Evolutionary conservation across 768 basidiomycete genomes (phyloP), one percentile per base, ranked within the genome.

Genomic region (Lactarius pseudohatsudake): DNA sequence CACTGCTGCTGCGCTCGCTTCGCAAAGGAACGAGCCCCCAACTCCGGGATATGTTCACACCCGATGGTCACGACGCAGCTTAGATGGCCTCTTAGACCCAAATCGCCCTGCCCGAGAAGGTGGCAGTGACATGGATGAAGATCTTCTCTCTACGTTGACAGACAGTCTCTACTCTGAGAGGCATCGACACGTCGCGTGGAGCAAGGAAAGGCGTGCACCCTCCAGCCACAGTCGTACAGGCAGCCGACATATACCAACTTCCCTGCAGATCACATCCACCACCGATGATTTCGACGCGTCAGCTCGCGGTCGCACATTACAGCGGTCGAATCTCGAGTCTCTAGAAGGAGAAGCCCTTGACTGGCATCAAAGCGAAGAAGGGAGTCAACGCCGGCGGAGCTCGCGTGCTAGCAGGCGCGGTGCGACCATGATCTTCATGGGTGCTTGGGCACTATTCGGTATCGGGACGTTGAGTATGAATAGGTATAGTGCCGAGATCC

Each of bases 161-260:
- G 90, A 90, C 34, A 92, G 91, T 71, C 86, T 91, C 72, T 84
- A 89, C 73, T 94, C 94, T 0, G 94, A 94, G 62, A 77, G 80
- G 50, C 78, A 81, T 61, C 87, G 85, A 73, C 83, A 82, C 32
- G 82, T 88, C 8, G 86, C 86, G 2, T 92, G 89, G 89, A 90
- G 85, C 71, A 82, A 80, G 41, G 89, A 90, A 68, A 79, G 83
- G 11, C 73, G 76, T 64, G 71, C 72, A 8, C 50, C 60, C 34
- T 15, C 53, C 66, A 58, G 45, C 57, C 76, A 57, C 83, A 30
- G 76, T 77, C 41, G 72, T 75, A 55, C 84, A 20, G 76, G 78
- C 30, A 72, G 68, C 41, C 71, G 68, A 20, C 72, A 72, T 9
- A 66, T 74, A 18, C 70, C 77, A 20, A 73, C 80, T 36, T 75